Evolutionary conservation across 495 filamentous ascomycete genomes (phyloP).

Genomic region (Xylaria cubensis): DNA sequence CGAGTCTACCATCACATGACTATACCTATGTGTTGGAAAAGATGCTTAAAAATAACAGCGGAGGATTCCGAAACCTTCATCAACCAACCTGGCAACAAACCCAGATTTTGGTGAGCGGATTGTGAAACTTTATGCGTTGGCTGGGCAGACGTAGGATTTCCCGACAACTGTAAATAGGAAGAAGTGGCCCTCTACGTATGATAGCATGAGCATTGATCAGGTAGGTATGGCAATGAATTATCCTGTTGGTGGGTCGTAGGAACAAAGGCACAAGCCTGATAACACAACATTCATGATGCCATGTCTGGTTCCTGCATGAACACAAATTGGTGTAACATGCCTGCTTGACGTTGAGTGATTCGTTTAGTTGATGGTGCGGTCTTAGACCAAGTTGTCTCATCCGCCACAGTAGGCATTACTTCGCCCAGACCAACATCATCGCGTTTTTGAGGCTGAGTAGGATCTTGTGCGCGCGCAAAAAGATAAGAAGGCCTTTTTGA

Average conservation of each 20-base stretch:
- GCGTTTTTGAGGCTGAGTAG: constrained; percentile 11
- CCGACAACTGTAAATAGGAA: background rate
- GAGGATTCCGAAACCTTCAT: background rate
- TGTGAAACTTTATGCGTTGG: constrained; percentile 15
- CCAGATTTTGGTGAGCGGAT: background rate
- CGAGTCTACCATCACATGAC: background rate
- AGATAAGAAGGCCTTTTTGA: background rate
- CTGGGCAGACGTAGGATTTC: background rate
- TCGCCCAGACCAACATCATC: background rate
- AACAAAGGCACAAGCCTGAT: constrained; percentile 11
- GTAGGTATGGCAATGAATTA: background rate
- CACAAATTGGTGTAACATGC: constrained; percentile 5
- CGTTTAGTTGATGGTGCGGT: background rate
- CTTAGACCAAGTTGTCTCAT: constrained; percentile 18
- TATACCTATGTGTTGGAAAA: background rate
- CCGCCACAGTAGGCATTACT: constrained; percentile 11
- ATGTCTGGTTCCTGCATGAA: background rate
- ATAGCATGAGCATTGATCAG: too few relatives aligned
- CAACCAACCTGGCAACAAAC: constrained; percentile 11
- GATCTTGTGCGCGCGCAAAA: background rate
- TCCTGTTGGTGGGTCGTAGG: constrained; percentile 18
- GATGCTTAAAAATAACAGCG: constrained; percentile 8
- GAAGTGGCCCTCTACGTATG: too few relatives aligned
- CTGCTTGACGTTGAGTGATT: background rate
- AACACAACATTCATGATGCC: constrained; percentile 8